Evolutionary conservation across 192 early-diverging fungal genomes (phyloP).

Genomic region (Coemansia sp.): DNA sequence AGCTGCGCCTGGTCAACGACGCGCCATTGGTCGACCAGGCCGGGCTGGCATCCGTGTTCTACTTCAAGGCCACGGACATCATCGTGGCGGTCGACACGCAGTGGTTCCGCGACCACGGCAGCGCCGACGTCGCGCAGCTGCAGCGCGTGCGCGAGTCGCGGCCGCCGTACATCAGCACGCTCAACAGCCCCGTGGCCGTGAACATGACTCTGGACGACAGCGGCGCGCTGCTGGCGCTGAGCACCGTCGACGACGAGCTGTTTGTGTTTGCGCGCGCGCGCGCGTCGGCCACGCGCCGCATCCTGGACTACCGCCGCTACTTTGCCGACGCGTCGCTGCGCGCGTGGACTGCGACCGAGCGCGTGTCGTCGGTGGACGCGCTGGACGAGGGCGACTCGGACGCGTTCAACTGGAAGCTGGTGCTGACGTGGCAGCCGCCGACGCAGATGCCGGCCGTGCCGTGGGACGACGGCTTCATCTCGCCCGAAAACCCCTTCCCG

Average conservation of each 20-base stretch:
- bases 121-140: slow-evolving; percentile 40
- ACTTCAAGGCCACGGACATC: slow-evolving; percentile 50
- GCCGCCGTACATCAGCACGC: slow-evolving; percentile 51
- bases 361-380: slow-evolving; percentile 34
- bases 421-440: slow-evolving; percentile 47
- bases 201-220: slow-evolving; percentile 51
- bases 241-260: slow-evolving; percentile 49
- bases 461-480: slow-evolving; percentile 41
- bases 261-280: slow-evolving; percentile 45
- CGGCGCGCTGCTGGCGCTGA: slow-evolving; percentile 47
- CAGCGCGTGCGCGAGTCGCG: slow-evolving; percentile 52
- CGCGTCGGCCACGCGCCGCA: slow-evolving; percentile 20
- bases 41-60: slow-evolving; percentile 43
- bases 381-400: slow-evolving; percentile 46
- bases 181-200: slow-evolving; percentile 48
- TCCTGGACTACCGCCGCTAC: slow-evolving; percentile 50
- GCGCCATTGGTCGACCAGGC: slow-evolving; percentile 43
- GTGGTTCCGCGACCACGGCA: slow-evolving; percentile 50
- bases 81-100: slow-evolving; percentile 43
- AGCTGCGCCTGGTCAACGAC: slow-evolving; percentile 48
- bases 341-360: slow-evolving; percentile 38
- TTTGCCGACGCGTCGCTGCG: slow-evolving; percentile 15
- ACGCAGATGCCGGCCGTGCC: slow-evolving; percentile 19
- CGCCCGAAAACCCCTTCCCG: slow-evolving; percentile 44
- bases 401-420: slow-evolving; percentile 43